Base-by-base conservation (phyloP, 2,329 filamentous ascomycete genomes). In the Myriangium duriaei region DNA sequence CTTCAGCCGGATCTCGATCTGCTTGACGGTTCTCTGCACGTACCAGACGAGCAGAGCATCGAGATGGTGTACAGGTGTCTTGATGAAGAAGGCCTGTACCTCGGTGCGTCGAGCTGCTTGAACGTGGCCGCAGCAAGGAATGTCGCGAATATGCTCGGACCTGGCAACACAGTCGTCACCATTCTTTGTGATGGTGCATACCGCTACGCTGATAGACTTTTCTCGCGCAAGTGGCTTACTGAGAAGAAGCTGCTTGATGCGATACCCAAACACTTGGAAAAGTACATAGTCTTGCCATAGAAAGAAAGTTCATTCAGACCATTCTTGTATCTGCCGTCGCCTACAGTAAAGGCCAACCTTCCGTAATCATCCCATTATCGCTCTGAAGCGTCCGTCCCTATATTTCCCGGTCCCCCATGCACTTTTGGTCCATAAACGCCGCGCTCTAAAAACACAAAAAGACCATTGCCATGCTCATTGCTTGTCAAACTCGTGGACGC, bases 1-100 rank as follows among this genome's bases (percentile, higher is more conserved):
- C 65, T 98, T 47, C 68, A 75, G 60, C 82, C 81, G 3, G 91
- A 98, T 53, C 72, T 98, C 41, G 79, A 71, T 43, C 68, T 93
- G 31, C 54, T 96, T 11, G 91, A 96, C 61, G 87, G 80, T 42
- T 84, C 85, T 24, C 54, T 98, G 51, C 71, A 79, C 56, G 85
- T 98, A 49, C 72, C 76, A 44, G 91, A 98, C 56, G 86, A 91
- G 65, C 87, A 93, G 73, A 92, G 79, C 52, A 88, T 98, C 49
- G 84, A 83, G 62, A 96, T 95, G 91, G 85, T 98, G 31, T 98
- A 96, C 65, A 71, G 88, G 47, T 94, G 88, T 55, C 67, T 98
- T 45, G 87, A 96, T 53, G 86, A 96, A 62, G 91, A 98, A 58
- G 91, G 91, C 2, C 64, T 98, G 36, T 98, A 98, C 59, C 71